A percentile compares a stretch with the other conserved stretches of the same genome.
Conservation (phyloP, 2,329 filamentous ascomycete species). For the Penicillium sp. region DNA sequence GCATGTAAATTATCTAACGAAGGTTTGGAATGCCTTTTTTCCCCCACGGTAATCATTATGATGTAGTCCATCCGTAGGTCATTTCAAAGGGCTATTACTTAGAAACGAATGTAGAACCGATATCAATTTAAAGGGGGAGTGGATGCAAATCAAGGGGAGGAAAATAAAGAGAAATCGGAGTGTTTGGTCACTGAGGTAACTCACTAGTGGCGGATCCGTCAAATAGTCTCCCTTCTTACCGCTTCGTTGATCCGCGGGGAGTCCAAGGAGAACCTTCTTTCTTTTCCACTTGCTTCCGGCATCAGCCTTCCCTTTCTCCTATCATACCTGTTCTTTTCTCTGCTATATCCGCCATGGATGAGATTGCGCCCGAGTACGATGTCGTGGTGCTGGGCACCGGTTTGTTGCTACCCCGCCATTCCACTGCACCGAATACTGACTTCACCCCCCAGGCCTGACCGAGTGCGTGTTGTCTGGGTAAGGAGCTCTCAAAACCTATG, state of each 20-base stretch:
- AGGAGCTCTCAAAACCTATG: conserved; percentile 25
- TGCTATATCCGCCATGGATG: conserved; percentile 69
- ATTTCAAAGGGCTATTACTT: background rate
- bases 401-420: conserved; percentile 53
- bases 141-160: background rate
- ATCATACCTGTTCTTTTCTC: conserved; percentile 10
- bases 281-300: conserved; percentile 13
- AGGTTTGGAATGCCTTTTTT: background rate
- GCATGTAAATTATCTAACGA: conserved; percentile 19
- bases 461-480: conserved; percentile 99
- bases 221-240: conserved; percentile 28
- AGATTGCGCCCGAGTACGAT: conserved; percentile 98
- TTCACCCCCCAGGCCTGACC: conserved; percentile 69
- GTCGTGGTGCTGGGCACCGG: conserved; percentile 97
- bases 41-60: background rate
- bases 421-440: conserved; percentile 30
- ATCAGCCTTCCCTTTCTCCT: conserved; percentile 15
- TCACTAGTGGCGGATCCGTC: conserved; percentile 28
- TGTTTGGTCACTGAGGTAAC: conserved; percentile 11
- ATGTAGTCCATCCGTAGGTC: background rate
- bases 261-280: conserved; percentile 21
- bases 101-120: background rate
- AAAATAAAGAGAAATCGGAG: background rate
- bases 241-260: conserved; percentile 30
- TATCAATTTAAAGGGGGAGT: background rate